Evolutionary conservation across 1,139 yeast genomes (phyloP), one percentile per base, ranked within the genome.

Genomic region (Entelexis paramagnoliae): DNA sequence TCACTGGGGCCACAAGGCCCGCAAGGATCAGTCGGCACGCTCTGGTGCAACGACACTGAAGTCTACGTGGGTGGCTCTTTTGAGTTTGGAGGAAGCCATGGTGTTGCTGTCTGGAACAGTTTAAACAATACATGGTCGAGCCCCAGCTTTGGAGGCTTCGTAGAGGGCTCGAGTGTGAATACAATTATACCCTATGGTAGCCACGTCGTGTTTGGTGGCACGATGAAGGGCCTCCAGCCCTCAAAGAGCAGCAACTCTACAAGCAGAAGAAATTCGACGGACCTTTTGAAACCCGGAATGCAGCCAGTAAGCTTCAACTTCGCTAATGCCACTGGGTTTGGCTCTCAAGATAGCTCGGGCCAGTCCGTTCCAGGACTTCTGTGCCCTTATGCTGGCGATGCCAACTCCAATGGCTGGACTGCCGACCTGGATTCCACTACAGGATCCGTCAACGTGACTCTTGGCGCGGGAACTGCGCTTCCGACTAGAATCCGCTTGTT

Each of bases 11-110:
- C 30, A 9, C 16, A 13, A 6, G 39, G 33, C 13, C 47, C 42
- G 10, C 48, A 28, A 9, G 51, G 50, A 2, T 4, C 51, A 6
- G 78, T 83, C 5, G 68, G 67, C 22, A 69, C 85, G 0, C 71
- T 80, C 1, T 74, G 71, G 61, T 71, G 74, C 63, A 75, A 76
- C 60, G 61, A 69, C 32, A 69, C 75, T 17, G 58, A 76, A 26
- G 73, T 88, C 0, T 88, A 85, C 63, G 74, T 86, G 50, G 98
- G 97, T 11, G 98, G 98, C 28, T 72, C 78, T 55, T 79, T 91
- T 60, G 67, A 72, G 40, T 73, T 43, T 24, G 43, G 22, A 0
- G 46, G 39, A 3, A 19, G 50, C 17, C 68, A 75, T 55, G 85
- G 91, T 49, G 83, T 78, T 0, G 81, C 86, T 11, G 68, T 80